phyloP scores from a whole-genome alignment of 805 yeast species.

The Candida hispaniensis region DNA sequence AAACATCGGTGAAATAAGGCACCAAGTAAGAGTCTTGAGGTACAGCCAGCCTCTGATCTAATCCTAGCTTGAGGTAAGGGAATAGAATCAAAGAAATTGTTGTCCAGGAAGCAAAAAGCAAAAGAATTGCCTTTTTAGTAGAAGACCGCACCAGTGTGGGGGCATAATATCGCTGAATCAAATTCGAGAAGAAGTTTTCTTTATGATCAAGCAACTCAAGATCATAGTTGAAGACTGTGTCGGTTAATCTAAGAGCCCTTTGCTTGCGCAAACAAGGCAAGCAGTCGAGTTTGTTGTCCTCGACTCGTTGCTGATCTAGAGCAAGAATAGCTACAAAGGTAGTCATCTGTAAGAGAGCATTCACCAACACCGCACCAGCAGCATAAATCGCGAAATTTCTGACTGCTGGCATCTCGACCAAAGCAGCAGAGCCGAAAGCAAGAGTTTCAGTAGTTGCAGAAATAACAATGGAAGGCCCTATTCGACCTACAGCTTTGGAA shows the following conservation, averaged over 20 bases:
- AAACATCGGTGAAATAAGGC: conserved; percentile 67
- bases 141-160: conserved; percentile 45
- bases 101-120: conserved; percentile 49
- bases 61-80: conserved; percentile 64
- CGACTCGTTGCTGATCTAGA: conserved; percentile 52
- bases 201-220: conserved; percentile 18
- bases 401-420: conserved; percentile 93
- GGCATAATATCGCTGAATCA: conserved; percentile 44
- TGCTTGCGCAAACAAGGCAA: no score
- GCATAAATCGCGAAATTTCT: conserved; percentile 85
- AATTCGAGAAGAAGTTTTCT: conserved; percentile 31
- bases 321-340: conserved; percentile 64
- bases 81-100: conserved; percentile 58
- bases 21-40: conserved; percentile 77
- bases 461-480: conserved; percentile 80
- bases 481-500: conserved; percentile 51
- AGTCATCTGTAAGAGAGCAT: conserved; percentile 70
- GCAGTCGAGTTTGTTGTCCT: conserved; percentile 48
- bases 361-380: conserved; percentile 72
- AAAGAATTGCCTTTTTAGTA: conserved; percentile 39
- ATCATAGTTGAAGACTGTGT: conserved; percentile 3
- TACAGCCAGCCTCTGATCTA: conserved; percentile 82
- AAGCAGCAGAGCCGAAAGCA: conserved; percentile 67
- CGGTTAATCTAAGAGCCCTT: no score
- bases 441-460: conserved; percentile 70